These are phyloP conservation scores for Fusarium oligoseptatum DNA, from an alignment of 2,329 filamentous ascomycete genomes.

Conservation along the genomic window DNA sequence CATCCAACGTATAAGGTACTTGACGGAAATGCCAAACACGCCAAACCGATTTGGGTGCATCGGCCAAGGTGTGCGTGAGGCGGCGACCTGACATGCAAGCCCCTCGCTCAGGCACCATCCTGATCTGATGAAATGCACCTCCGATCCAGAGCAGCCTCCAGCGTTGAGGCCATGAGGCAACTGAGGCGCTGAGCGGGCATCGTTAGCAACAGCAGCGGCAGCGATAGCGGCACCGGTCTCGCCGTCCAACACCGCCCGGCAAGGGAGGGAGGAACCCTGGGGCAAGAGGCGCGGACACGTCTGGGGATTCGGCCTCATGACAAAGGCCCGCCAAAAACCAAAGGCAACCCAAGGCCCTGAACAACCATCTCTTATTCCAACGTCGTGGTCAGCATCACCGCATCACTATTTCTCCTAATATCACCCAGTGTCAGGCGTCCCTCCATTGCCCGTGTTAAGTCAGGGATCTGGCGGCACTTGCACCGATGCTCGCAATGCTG, in stretches of 20 bases:
- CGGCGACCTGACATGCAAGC: conserved; percentile 39
- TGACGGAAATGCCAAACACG: conserved; percentile 10
- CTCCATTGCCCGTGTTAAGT: conserved; percentile 24
- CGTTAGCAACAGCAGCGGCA: conserved; percentile 29
- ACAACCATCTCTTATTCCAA: conserved; percentile 27
- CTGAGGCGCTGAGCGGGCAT: conserved; percentile 31
- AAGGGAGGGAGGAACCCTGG: conserved; percentile 16
- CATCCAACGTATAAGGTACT: conserved; percentile 27
- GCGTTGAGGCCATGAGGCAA: conserved; percentile 19
- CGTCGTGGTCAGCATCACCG: conserved; percentile 27
- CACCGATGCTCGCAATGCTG: conserved; percentile 37
- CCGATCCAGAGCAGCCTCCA: conserved; percentile 33
- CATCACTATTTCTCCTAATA: conserved; percentile 18
- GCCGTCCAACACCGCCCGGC: conserved; percentile 44
- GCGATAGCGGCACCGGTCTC: conserved; percentile 39
- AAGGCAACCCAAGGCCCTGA: conserved; percentile 16
- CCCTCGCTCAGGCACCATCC: conserved; percentile 34
- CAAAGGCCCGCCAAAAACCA: neutral
- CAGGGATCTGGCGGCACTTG: conserved; percentile 43
- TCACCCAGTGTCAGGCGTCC: conserved; percentile 9
- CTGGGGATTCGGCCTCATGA: conserved; percentile 23
- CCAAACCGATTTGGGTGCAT: conserved; percentile 29
- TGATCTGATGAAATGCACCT: conserved; percentile 29
- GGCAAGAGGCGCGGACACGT: conserved; percentile 9
- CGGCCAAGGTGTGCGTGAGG: conserved; percentile 32